These are phyloP conservation scores for Jackrogersella minutella DNA, from an alignment of 495 filamentous ascomycete genomes.

Conservation along the genomic window DNA sequence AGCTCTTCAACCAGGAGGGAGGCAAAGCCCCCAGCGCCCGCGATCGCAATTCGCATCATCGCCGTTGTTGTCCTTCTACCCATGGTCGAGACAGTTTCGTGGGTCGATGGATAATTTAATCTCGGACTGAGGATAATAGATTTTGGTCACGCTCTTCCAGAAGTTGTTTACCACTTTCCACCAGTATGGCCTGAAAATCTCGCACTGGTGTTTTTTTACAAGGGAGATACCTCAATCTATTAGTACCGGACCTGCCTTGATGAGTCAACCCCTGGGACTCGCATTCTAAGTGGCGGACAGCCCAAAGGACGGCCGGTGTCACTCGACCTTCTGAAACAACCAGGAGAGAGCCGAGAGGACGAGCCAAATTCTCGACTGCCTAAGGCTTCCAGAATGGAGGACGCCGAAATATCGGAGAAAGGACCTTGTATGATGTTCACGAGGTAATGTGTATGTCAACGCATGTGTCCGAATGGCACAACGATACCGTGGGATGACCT, in stretches of 20 bases:
- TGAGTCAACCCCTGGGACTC: slow-evolving; percentile 42
- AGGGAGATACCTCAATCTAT: slow-evolving; percentile 34
- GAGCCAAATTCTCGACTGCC: slow-evolving; percentile 28
- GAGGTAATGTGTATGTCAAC: slow-evolving; percentile 27
- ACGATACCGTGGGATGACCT: slow-evolving; percentile 34
- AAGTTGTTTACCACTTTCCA: slow-evolving; percentile 13
- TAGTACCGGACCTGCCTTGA: slow-evolving; percentile 31
- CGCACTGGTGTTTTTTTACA: slow-evolving; percentile 35
- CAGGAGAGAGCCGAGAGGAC: slow-evolving; percentile 31
- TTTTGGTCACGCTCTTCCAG: slow-evolving; percentile 22
- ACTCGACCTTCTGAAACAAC: slow-evolving; percentile 39
- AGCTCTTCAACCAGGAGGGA: slow-evolving; percentile 68
- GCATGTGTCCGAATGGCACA: slow-evolving; percentile 30
- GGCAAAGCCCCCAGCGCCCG: slow-evolving; percentile 74
- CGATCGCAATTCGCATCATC: slow-evolving; percentile 78
- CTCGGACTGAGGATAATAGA: not conserved
- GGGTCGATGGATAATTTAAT: slow-evolving; percentile 26
- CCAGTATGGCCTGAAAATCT: slow-evolving; percentile 35
- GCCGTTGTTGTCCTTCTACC: slow-evolving; percentile 44
- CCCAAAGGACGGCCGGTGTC: slow-evolving; percentile 35
- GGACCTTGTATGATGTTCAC: slow-evolving; percentile 28
- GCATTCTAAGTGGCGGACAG: slow-evolving; percentile 34
- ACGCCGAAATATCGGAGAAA: slow-evolving; percentile 36
- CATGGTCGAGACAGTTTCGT: slow-evolving; percentile 44
- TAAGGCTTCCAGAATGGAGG: slow-evolving; percentile 36